Percentiles rank a stretch among this genome's conserved stretches.
Conservation (phyloP, 805 yeast genomes). For the Yarrowia porcina region DNA sequence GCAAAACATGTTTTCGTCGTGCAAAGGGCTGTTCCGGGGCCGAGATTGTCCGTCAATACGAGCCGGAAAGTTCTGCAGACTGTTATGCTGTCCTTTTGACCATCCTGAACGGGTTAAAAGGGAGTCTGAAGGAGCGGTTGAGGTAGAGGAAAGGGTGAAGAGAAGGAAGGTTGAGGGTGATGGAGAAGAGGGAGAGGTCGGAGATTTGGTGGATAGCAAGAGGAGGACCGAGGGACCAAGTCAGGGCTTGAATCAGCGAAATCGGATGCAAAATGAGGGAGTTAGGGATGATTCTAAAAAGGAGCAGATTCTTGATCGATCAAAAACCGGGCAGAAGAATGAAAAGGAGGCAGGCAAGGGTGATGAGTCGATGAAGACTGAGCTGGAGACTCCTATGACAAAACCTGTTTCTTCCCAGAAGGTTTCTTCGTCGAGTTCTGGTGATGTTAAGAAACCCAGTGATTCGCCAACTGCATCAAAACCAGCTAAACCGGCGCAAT, state of each 20-base stretch:
- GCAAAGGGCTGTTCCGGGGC: background rate
- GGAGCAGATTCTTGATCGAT: background rate
- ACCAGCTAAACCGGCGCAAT: too few relatives aligned
- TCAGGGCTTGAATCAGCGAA: background rate
- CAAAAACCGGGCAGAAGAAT: too few relatives aligned
- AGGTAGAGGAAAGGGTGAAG: background rate
- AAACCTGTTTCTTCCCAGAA: too few relatives aligned
- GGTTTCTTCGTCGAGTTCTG: too few relatives aligned
- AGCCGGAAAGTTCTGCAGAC: background rate
- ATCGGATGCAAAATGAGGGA: background rate
- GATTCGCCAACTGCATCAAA: too few relatives aligned
- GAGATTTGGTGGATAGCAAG: background rate
- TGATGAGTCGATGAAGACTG: too few relatives aligned
- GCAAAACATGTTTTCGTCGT: background rate
- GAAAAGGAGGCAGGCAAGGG: too few relatives aligned
- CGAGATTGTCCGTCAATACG: slow-evolving; percentile 6
- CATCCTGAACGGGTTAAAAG: background rate
- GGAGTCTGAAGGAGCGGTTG: background rate
- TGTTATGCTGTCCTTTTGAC: slow-evolving; percentile 3
- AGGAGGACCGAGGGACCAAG: background rate
- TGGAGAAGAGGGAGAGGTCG: background rate
- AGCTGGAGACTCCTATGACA: too few relatives aligned
- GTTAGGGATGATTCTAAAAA: too few relatives aligned
- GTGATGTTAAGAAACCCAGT: background rate
- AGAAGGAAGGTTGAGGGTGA: background rate